Percentiles rank a stretch among this genome's conserved stretches.
These are phyloP conservation scores for Bipolaris oryzae DNA, from an alignment of 2,329 filamentous ascomycete genomes.

Conservation along the genomic window DNA sequence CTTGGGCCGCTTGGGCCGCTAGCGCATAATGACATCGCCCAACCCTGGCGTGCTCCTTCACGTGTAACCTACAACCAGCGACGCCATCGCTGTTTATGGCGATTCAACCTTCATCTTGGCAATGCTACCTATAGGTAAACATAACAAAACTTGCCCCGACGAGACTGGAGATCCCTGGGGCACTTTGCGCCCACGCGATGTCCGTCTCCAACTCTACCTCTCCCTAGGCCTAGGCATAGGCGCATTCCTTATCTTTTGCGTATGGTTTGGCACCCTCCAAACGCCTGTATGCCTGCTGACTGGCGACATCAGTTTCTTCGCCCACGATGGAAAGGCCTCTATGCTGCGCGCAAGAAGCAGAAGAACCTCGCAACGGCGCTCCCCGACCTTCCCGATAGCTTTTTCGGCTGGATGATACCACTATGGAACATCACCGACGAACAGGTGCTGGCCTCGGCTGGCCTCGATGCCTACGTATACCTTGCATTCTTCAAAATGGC, in stretches of 20 bases:
- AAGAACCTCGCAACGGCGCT: conserved; percentile 68
- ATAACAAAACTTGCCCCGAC: conserved; percentile 23
- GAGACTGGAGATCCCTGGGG: conserved; percentile 39
- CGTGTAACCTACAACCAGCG: conserved; percentile 9
- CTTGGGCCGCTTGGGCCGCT: conserved; percentile 10
- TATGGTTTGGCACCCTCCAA: conserved; percentile 51
- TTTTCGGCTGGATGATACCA: conserved; percentile 92
- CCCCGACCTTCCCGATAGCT: conserved; percentile 79
- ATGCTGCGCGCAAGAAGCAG: conserved; percentile 84
- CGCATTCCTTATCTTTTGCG: conserved; percentile 78
- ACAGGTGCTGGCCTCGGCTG: conserved; percentile 86
- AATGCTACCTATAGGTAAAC: conserved; percentile 29
- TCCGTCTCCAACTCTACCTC: conserved; percentile 69
- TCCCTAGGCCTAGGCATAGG: conserved; percentile 72
- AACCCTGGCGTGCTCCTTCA: conserved; percentile 1
- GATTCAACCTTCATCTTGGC: conserved; percentile 11
- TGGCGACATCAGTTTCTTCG: conserved; percentile 69
- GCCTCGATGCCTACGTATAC: conserved; percentile 96
- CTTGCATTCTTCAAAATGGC: conserved; percentile 96
- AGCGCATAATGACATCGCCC: conserved; percentile 17
- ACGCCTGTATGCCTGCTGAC: conserved; percentile 30
- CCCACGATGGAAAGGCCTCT: conserved; percentile 89
- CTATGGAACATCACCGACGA: conserved; percentile 86
- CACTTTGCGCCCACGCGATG: conserved; percentile 51
- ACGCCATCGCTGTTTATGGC: conserved; percentile 22